Evolutionary conservation across 1,284 basidiomycete species (phyloP), one percentile per base, ranked within the genome.

Genomic region (Fomitopsis betulina): DNA sequence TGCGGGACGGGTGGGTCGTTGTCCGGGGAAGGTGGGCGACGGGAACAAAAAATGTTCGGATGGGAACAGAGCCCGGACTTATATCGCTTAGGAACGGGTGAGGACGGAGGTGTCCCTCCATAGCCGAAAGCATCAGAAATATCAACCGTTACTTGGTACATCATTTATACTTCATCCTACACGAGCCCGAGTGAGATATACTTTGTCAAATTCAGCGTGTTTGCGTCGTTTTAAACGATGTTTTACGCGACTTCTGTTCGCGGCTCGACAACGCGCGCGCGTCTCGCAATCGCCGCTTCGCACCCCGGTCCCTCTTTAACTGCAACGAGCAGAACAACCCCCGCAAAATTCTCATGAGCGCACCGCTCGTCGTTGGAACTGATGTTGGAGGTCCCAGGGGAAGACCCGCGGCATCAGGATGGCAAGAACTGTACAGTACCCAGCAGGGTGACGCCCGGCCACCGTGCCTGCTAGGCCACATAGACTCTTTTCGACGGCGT

Each of bases 41-140:
- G 57, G 60, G 58, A 58, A 59, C 56, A 60, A 57, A 61, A 62
- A 60, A 57, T 56, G 57, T 58, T 60, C 59, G 63, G 56, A 59
- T 55, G 33, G 45, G 62, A 33, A 33, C 50, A 21, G 49, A 15
- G 32, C 33, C 49, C 66, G 67, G 67, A 66, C 65, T 69, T 69
- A 69, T 69, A 69, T 69, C 66, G 66, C 66, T 61, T 61, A 27
- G 35, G 42, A 9, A 32, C 49, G 49, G 56, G 49, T 49, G 27
- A 55, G 33, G 43, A 50, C 43, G 37, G 42, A 32, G 17, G 39
- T 17, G n/a, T 17, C 53, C 57, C 38, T 50, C 42, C 55, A 55
- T 61, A 62, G 61, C 60, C 61, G 49, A 51, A 35, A 23, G n/a
- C 49, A 51, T 51, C 49, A 51, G 49, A 51, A 37, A 15, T 33